Evolutionary conservation across 129 eudicot species (phyloP), one percentile per base, ranked within the genome.

Genomic region (sunflower (Helianthus annuus)): DNA sequence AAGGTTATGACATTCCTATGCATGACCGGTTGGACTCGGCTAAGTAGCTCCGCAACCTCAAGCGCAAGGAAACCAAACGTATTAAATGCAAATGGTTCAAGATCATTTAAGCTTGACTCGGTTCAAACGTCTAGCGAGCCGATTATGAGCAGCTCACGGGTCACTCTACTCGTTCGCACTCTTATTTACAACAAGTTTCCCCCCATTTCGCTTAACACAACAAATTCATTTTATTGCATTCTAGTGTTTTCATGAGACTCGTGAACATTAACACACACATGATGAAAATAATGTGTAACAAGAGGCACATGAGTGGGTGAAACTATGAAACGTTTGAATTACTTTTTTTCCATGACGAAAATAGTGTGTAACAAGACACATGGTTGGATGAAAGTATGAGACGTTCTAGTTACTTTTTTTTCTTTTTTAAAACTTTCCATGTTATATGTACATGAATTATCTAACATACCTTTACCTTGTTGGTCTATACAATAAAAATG

Each of bases 291-390:
- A 51, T 51, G 76, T 70, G 81, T 27, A 77, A 77, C 66, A 69
- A 70, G 48, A 61, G 4, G 5, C 70, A 69, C 27, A 51, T 60
- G 75, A 8, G 5, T 19, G 46, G 64, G 15, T 9, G 17, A 36
- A n/a, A 9, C 17, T 27, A 59, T 2, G 5, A 69, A 61, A 62
- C 39, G 55, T 39, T 61, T 9, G 36, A 24, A 46, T 57, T 48
- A 68, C 51, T 6, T 76, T 27, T 27, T 56, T 10, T 7, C 22
- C 44, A 44, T 54, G 34, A 3, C 7, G 68, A 60, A 77, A 77
- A 27, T 4, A 42, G 40, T 51, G 71, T 77, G 81, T 42, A 77
- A 77, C 71, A 69, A 70, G 48, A 61, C 70, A 69, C 39, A 39
- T 60, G 75, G 8, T 3, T 8, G 46, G 55, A 27, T 9, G 13